A percentile compares a stretch with the other conserved stretches of the same genome.
phyloP scores from a whole-genome alignment of 1,284 basidiomycete species.

The Chiua sp. region DNA sequence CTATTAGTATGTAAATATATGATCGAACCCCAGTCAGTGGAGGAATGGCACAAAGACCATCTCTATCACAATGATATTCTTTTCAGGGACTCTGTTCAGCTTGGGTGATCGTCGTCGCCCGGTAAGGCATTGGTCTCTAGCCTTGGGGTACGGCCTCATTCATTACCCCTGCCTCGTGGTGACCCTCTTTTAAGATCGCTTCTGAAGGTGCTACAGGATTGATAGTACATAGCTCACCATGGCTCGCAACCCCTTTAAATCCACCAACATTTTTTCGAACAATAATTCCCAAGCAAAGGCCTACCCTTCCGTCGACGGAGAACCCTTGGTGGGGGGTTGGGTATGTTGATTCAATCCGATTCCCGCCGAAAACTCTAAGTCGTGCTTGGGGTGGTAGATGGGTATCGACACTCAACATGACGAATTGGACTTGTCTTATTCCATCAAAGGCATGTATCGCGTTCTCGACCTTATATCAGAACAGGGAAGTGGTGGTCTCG shows the following conservation, averaged over 20 bases:
- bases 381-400: slow-evolving; percentile 22
- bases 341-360: slow-evolving; percentile 11
- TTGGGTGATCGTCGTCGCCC: slow-evolving; percentile 11
- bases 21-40: no score
- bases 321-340: slow-evolving; percentile 4
- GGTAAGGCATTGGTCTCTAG: slow-evolving; percentile 7
- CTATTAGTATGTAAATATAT: no score
- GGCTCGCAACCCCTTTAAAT: slow-evolving; percentile 3
- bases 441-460: slow-evolving; percentile 51
- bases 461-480: slow-evolving; percentile 59
- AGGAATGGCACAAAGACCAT: no score
- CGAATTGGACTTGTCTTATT: slow-evolving; percentile 30
- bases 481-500: slow-evolving; percentile 54
- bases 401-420: slow-evolving; percentile 23
- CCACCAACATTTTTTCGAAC: slow-evolving; percentile 23
- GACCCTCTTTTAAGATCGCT: slow-evolving; percentile 7
- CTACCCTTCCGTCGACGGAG: slow-evolving; percentile 12
- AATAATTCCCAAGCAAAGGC: not conserved
- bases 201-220: not conserved
- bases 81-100: slow-evolving; percentile 1
- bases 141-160: slow-evolving; percentile 8
- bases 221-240: slow-evolving; percentile 5
- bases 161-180: slow-evolving; percentile 8
- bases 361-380: not conserved
- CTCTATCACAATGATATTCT: no score